These are phyloP conservation scores for Komagataella phaffii DNA, from an alignment of 805 yeast genomes.

Conservation along the genomic window DNA sequence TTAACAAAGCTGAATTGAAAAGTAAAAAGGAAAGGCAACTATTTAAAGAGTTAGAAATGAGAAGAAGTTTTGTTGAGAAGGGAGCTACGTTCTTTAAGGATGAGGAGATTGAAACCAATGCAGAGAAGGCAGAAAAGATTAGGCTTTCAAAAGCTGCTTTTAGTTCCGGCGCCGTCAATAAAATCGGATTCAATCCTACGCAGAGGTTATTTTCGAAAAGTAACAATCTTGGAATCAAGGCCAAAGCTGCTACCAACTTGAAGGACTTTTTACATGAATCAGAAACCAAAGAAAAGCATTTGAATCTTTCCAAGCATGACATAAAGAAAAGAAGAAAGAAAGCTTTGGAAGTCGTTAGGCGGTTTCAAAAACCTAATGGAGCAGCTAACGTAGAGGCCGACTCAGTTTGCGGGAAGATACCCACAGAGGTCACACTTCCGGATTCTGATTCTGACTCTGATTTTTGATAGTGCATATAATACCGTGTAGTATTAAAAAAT, in stretches of 20 bases:
- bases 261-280: background rate
- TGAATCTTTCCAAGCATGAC: background rate
- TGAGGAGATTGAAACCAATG: constrained; percentile 8
- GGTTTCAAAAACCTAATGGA: background rate
- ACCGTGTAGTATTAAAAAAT: background rate
- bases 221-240: background rate
- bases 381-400: background rate
- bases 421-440: background rate
- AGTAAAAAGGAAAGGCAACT: background rate
- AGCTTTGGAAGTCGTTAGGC: background rate
- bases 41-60: background rate
- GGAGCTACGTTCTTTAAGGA: constrained; percentile 3
- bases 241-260: background rate
- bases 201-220: constrained; percentile 7
- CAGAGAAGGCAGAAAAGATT: constrained; percentile 8
- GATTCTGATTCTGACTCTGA: background rate
- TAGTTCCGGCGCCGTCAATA: constrained; percentile 9
- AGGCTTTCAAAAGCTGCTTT: constrained; percentile 14
- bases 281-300: background rate
- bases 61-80: background rate
- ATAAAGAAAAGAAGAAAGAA: background rate
- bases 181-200: constrained; percentile 18
- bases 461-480: background rate
- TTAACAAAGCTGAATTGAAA: background rate
- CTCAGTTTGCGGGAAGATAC: background rate